Percentiles rank a stretch among this genome's conserved stretches.
Evolutionary conservation across 2,329 filamentous ascomycete genomes (phyloP).

Genomic region (Catunica adiposa): DNA sequence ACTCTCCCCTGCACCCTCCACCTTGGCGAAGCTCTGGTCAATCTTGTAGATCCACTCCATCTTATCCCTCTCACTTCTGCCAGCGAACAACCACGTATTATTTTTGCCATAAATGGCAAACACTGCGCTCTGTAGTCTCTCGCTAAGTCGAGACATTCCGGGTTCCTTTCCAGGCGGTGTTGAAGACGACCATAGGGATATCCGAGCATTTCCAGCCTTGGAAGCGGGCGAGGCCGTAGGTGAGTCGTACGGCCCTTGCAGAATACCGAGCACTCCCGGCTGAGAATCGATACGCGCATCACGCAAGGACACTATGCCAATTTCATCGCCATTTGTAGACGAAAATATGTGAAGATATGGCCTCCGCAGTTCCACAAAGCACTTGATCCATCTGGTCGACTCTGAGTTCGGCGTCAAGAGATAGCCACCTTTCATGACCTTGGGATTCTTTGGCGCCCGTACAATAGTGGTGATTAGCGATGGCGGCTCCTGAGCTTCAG

Average conservation of each 20-base stretch:
- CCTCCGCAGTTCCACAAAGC: conserved; percentile 79
- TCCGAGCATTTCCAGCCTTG: not conserved
- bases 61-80: conserved; percentile 77
- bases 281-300: conserved; percentile 87
- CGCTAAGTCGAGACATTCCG: conserved; percentile 37
- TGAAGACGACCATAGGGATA: not conserved
- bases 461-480: conserved; percentile 62
- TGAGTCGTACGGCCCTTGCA: conserved; percentile 36
- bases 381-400: conserved; percentile 71
- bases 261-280: conserved; percentile 66
- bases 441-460: conserved; percentile 62
- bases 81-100: conserved; percentile 90
- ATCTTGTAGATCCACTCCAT: conserved; percentile 94
- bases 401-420: conserved; percentile 71
- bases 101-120: conserved; percentile 90
- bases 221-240: conserved; percentile 23
- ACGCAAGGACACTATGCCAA: conserved; percentile 73
- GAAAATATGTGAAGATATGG: conserved; percentile 88
- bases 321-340: conserved; percentile 71
- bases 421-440: conserved; percentile 72
- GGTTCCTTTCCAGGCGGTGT: conserved; percentile 19
- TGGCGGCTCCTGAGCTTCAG: conserved; percentile 34
- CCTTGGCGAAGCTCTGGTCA: conserved; percentile 50
- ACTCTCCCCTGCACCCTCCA: not conserved
- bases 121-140: conserved; percentile 51